Conservation (phyloP, 1,284 basidiomycete species). For the Gastroboletus turbinatus region DNA sequence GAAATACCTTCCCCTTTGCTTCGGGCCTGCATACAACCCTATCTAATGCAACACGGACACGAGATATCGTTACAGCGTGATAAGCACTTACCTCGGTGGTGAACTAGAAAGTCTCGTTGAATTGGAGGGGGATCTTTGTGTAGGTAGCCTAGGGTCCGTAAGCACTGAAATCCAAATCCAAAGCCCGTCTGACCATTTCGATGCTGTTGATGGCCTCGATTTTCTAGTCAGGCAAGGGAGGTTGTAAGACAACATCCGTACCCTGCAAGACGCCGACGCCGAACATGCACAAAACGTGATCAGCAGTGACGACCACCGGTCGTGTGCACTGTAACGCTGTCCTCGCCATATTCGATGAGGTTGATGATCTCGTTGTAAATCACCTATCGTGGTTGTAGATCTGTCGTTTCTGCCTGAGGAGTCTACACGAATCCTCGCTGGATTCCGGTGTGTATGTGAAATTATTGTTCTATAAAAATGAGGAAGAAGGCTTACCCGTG, state of each 20-base stretch:
- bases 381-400: constrained; percentile 44
- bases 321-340: constrained; percentile 47
- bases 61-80: not conserved
- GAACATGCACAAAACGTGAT: constrained; percentile 63
- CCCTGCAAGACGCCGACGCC: constrained; percentile 64
- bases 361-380: constrained; percentile 54
- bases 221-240: constrained; percentile 60
- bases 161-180: not conserved
- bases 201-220: constrained; percentile 64
- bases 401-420: constrained; percentile 53
- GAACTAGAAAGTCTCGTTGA: constrained; percentile 67
- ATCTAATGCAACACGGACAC: constrained; percentile 39
- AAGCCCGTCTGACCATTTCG: constrained; percentile 49
- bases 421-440: constrained; percentile 60
- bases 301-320: constrained; percentile 47
- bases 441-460: constrained; percentile 57
- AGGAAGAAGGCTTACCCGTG: constrained; percentile 47
- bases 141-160: constrained; percentile 47
- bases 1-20: constrained; percentile 61
- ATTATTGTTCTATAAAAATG: constrained; percentile 52
- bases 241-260: constrained; percentile 55
- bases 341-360: constrained; percentile 46
- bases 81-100: constrained; percentile 49
- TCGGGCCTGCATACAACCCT: constrained; percentile 63
- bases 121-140: constrained; percentile 71